phyloP scores from a whole-genome alignment of 1,284 basidiomycete genomes.

The Sparassis latifolia region DNA sequence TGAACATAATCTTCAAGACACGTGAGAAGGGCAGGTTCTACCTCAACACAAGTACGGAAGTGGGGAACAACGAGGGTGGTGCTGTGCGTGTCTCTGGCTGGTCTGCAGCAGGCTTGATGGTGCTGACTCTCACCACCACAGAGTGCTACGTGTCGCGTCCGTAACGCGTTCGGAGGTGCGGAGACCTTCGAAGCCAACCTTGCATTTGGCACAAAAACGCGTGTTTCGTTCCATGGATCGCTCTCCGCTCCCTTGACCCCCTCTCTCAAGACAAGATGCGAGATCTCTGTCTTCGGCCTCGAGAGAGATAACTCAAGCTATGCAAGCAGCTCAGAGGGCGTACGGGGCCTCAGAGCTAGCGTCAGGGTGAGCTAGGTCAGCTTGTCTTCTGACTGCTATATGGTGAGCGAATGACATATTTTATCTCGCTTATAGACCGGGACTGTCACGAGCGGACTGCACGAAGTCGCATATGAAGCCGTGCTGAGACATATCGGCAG shows the following conservation, averaged over 20 bases:
- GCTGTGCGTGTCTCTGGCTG: constrained; percentile 54
- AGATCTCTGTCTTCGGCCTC: constrained; percentile 53
- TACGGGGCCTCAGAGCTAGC: constrained; percentile 59
- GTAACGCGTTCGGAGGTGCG: constrained; percentile 90
- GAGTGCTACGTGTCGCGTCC: constrained; percentile 75
- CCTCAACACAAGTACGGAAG: constrained; percentile 84
- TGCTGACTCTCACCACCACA: constrained; percentile 17
- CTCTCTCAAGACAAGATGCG: constrained; percentile 54
- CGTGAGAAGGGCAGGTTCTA: constrained; percentile 77
- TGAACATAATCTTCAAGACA: constrained; percentile 82
- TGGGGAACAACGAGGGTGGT: constrained; percentile 91
- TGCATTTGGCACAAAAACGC: constrained; percentile 85
- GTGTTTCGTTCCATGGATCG: constrained; percentile 72
- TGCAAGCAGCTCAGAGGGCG: constrained; percentile 64
- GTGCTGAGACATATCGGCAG: constrained; percentile 69
- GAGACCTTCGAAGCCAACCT: constrained; percentile 84
- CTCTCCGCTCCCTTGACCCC: constrained; percentile 52
- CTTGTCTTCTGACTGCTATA: constrained; percentile 15
- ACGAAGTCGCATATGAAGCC: constrained; percentile 80
- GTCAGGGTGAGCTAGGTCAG: constrained; percentile 54
- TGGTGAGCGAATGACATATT: constrained; percentile 17
- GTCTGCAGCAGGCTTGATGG: not conserved
- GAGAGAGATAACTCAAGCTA: constrained; percentile 68
- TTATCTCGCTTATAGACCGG: constrained; percentile 30
- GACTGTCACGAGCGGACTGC: constrained; percentile 42